Conservation (phyloP, 176 grass and related monocot species). For the Cenchrus purpureus region DNA sequence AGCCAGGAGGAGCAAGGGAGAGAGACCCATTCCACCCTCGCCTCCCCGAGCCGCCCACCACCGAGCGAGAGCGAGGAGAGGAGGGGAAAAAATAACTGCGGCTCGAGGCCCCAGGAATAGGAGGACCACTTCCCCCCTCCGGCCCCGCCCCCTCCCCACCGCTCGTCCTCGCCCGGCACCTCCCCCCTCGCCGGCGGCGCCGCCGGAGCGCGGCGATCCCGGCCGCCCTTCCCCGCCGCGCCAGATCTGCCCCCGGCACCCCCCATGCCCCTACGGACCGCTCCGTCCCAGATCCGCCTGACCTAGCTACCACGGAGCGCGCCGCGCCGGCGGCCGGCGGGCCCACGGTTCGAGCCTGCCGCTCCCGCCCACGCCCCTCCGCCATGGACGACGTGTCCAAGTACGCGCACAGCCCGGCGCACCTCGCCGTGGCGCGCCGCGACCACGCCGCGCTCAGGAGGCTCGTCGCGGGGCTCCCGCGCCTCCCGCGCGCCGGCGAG, state of each 20-base stretch:
- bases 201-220: conserved; percentile 34
- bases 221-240: neutral
- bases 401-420: conserved; percentile 82
- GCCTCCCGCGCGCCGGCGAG: conserved; percentile 75
- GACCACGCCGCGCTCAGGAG: conserved; percentile 66
- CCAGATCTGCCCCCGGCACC: conserved; percentile 47
- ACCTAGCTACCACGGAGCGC: conserved; percentile 10
- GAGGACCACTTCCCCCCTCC: conserved; percentile 47
- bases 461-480: conserved; percentile 55
- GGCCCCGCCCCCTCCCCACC: neutral
- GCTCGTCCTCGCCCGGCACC: neutral
- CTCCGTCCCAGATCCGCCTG: conserved; percentile 48
- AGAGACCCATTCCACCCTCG: neutral
- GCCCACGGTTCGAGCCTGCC: neutral
- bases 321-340: neutral
- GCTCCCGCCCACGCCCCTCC: no score
- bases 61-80: neutral
- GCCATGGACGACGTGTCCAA: conserved; percentile 79
- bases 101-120: conserved; percentile 26
- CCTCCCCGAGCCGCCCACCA: no score
- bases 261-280: conserved; percentile 23
- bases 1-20: neutral
- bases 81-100: neutral
- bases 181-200: conserved; percentile 18
- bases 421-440: conserved; percentile 71